Evolutionary conservation across 2,329 filamentous ascomycete species (phyloP).

Genomic region (Colletotrichum eleusines): DNA sequence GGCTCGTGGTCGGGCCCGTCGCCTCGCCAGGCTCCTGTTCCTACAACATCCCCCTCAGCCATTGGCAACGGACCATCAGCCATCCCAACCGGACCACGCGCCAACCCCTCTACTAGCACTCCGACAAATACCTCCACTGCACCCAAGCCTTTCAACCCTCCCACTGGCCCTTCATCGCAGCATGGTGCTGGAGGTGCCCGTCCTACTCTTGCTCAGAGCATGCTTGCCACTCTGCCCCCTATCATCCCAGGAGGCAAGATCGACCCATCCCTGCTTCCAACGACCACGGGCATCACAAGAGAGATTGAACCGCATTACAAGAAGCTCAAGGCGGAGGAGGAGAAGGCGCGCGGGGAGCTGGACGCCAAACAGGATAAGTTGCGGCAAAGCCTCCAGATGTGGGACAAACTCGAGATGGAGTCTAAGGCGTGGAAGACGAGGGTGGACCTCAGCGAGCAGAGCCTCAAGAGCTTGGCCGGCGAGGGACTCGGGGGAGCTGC

Average conservation of each 20-base stretch:
- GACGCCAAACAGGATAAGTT: constrained; percentile 66
- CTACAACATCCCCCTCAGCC: constrained; percentile 55
- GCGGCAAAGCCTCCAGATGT: constrained; percentile 63
- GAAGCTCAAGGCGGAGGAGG: constrained; percentile 69
- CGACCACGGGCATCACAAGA: constrained; percentile 60
- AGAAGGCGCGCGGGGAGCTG: constrained; percentile 66
- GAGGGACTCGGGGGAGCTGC: constrained; percentile 67
- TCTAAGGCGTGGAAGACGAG: constrained; percentile 65
- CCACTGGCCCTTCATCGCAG: constrained; percentile 63
- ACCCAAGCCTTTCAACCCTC: constrained; percentile 66
- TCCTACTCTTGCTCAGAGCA: constrained; percentile 64
- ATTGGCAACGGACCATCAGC: constrained; percentile 51
- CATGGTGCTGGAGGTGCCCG: constrained; percentile 51
- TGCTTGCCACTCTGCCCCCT: constrained; percentile 64
- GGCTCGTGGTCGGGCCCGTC: constrained; percentile 55
- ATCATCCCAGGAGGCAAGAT: constrained; percentile 67
- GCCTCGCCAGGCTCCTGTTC: constrained; percentile 48
- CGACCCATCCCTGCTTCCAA: constrained; percentile 59
- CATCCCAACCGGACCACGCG: constrained; percentile 64
- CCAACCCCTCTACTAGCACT: constrained; percentile 51
- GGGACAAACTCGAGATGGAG: constrained; percentile 68
- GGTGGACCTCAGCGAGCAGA: constrained; percentile 68
- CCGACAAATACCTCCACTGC: constrained; percentile 53
- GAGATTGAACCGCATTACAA: constrained; percentile 67
- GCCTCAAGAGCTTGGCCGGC: constrained; percentile 67